Evolutionary conservation across 805 yeast genomes (phyloP).

Genomic region (Kodamaea kakaduensis): DNA sequence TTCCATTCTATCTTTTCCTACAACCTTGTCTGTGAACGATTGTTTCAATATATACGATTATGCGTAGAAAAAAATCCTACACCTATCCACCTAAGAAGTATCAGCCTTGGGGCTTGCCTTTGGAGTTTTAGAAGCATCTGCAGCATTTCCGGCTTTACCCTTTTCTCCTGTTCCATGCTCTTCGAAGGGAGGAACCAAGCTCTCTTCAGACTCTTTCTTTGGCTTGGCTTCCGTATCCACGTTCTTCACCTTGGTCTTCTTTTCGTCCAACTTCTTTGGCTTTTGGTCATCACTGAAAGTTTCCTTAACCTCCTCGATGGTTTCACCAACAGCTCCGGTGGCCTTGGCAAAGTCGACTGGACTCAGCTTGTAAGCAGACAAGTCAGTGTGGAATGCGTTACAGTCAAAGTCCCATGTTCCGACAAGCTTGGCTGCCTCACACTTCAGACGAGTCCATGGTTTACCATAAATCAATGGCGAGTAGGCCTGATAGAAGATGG

Average conservation of each 20-base stretch:
- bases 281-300: constrained; percentile 14
- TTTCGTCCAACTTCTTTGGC: constrained; percentile 5
- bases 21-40: too few species aligned
- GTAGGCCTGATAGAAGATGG: constrained; percentile 55
- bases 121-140: not conserved
- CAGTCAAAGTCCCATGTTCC: constrained; percentile 90
- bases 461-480: constrained; percentile 75
- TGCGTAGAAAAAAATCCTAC: too few species aligned
- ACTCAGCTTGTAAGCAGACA: constrained; percentile 21
- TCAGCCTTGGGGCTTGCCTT: too few species aligned
- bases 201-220: constrained; percentile 7
- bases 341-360: constrained; percentile 1
- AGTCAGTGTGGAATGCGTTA: constrained; percentile 43
- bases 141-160: not conserved
- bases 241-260: constrained; percentile 5
- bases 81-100: too few species aligned
- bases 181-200: constrained; percentile 14
- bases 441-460: constrained; percentile 70
- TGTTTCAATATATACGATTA: too few species aligned
- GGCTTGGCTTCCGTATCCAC: constrained; percentile 8
- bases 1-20: too few species aligned
- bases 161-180: constrained; percentile 4
- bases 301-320: too few species aligned
- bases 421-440: constrained; percentile 58
- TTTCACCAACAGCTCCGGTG: not conserved